Base-by-base conservation (phyloP, 1,284 basidiomycete genomes). In the Cutaneotrichosporon spelunceum region DNA sequence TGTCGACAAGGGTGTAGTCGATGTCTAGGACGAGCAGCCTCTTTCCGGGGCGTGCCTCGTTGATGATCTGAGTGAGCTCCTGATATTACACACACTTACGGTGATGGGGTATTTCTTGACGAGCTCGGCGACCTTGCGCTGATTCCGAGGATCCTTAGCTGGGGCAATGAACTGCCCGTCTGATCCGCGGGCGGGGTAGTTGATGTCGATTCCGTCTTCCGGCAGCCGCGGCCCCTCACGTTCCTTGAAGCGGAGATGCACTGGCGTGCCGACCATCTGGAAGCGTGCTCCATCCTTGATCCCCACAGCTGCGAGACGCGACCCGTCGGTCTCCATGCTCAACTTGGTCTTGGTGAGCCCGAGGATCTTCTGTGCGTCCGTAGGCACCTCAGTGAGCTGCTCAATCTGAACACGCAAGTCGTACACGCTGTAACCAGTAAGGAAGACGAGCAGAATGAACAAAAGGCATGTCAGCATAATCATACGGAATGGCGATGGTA, bases 1-100 rank as follows among this genome's bases (percentile, higher is more conserved):
- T 90, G 75, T 92, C 90, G 68, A 91, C 78, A 44, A 92, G 89
- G 19, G 91, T 93, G 69, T 93, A 93, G 77, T 95, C 92, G 54
- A 95, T 86, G 75, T 95, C 92, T 4, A 93, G 82, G 0, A 93
- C 91, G 27, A 93, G 82, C 6, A 93, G 78, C 60, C 85, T 86
- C 75, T 92, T 93, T 14, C 88, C 89, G 64, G 83, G 81, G 48
- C 90, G 82, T 23, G 90, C 81, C 14, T 88, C 87, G 75, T 88
- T 84, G 68, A 93, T 91, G 57, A 92, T 78, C 72, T 90, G 53
- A 1, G 27, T 63, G 27, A 69, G 63, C 56, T 13, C 3, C 7
- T 23, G 47, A 21, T 16, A 34, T 9, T 26, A 8, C 4, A 10
- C 23, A 10, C 39, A 66, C 75, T 53, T 45, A 79, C 78, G 27